These are phyloP conservation scores for Geoglossum cookeanum DNA, from an alignment of 2,329 filamentous ascomycete species.

Conservation along the genomic window DNA sequence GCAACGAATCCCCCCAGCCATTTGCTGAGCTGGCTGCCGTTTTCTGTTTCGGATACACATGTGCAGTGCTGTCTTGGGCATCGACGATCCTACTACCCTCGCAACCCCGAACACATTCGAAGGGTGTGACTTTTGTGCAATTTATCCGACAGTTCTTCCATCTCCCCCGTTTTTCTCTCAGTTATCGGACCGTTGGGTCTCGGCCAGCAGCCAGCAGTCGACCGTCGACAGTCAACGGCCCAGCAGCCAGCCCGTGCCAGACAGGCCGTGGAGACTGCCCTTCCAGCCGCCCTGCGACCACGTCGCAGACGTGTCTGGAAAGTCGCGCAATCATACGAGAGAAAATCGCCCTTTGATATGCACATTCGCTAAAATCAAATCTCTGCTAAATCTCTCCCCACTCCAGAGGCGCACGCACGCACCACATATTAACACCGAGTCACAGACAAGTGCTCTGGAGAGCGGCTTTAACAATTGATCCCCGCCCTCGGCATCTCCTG, in stretches of 20 bases:
- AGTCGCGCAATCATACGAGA: neutral
- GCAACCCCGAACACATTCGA: neutral
- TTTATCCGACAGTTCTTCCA: neutral
- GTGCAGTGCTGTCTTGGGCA: neutral
- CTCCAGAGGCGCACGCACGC: neutral
- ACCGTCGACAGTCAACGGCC: neutral
- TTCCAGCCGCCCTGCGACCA: neutral
- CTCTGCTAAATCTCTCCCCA: neutral
- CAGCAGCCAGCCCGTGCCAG: no score
- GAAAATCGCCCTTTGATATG: neutral
- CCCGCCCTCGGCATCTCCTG: neutral
- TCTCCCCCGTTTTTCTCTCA: neutral
- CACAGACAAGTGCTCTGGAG: neutral
- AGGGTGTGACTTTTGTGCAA: neutral
- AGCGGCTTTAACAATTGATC: neutral
- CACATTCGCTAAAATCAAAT: neutral
- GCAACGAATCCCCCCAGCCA: neutral
- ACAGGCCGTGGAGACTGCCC: no score
- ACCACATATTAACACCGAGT: neutral
- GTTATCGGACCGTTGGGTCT: neutral
- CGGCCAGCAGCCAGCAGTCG: neutral
- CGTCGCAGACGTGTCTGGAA: neutral
- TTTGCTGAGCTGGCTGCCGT: neutral
- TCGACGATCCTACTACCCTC: neutral
- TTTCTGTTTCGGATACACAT: conserved; percentile 1